Percentiles rank a stretch among this genome's conserved stretches.
phyloP scores from a whole-genome alignment of 2,329 filamentous ascomycete genomes.

The Colletotrichum sp. region DNA sequence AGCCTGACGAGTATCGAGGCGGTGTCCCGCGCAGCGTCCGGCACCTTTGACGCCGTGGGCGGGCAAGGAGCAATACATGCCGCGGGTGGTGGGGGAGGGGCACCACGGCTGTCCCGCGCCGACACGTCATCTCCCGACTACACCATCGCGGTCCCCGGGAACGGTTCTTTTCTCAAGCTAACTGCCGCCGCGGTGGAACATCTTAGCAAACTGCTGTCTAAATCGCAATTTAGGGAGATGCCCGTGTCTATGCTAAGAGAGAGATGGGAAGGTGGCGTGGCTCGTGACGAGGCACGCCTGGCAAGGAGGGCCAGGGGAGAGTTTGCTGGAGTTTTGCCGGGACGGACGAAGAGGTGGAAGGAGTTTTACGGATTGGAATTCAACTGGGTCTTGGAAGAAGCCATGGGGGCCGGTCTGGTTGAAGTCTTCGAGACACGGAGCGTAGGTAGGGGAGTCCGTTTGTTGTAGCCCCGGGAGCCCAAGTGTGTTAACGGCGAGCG shows the following conservation, averaged over 20 bases:
- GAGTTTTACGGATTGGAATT: conserved; percentile 73
- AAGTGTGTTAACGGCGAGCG: background rate
- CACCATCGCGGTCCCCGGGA: conserved; percentile 69
- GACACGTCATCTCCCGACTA: conserved; percentile 36
- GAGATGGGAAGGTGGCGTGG: conserved; percentile 73
- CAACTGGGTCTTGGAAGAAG: conserved; percentile 75
- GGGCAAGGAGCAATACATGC: conserved; percentile 69
- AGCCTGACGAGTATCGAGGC: conserved; percentile 66
- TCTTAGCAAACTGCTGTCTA: conserved; percentile 62
- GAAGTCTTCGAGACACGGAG: conserved; percentile 78
- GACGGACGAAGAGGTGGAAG: conserved; percentile 72
- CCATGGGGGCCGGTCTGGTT: conserved; percentile 71
- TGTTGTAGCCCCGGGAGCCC: conserved; percentile 31
- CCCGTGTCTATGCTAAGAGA: conserved; percentile 67
- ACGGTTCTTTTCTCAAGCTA: conserved; percentile 71
- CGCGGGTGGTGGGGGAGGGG: conserved; percentile 61
- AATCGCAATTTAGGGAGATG: conserved; percentile 66
- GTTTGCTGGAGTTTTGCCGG: conserved; percentile 61
- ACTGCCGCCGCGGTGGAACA: conserved; percentile 66
- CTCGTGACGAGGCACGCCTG: conserved; percentile 46
- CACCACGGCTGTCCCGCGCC: conserved; percentile 31
- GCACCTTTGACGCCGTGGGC: conserved; percentile 72
- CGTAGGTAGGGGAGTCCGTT: conserved; percentile 71
- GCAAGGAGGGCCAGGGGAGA: conserved; percentile 60
- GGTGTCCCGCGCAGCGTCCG: conserved; percentile 70